Percentiles rank a stretch among this genome's conserved stretches.
Conservation (phyloP, 805 yeast genomes). For the Candida qinlingensis region DNA sequence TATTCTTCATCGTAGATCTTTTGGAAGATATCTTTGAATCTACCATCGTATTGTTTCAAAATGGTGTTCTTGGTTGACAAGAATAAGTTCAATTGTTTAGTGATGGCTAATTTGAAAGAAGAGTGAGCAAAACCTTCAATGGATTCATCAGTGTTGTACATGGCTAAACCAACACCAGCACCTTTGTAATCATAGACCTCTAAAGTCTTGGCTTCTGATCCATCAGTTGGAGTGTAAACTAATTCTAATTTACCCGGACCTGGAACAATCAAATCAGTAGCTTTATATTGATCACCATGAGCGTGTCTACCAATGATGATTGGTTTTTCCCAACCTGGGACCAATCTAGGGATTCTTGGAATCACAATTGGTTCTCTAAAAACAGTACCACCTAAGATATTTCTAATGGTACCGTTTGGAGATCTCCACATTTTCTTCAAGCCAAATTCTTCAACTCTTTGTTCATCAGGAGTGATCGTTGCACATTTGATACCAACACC, state of each 20-base stretch:
- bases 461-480: slow-evolving; percentile 81
- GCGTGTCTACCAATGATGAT: slow-evolving; percentile 86
- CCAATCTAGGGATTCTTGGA: slow-evolving; percentile 68
- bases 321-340: slow-evolving; percentile 78
- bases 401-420: slow-evolving; percentile 81
- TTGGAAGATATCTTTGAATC: slow-evolving; percentile 76
- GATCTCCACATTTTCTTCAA: slow-evolving; percentile 82
- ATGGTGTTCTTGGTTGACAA: slow-evolving; percentile 77
- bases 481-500: slow-evolving; percentile 86
- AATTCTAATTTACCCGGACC: slow-evolving; percentile 64
- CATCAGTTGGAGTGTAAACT: slow-evolving; percentile 59
- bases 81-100: slow-evolving; percentile 57
- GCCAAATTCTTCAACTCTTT: slow-evolving; percentile 66
- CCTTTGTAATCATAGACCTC: slow-evolving; percentile 60
- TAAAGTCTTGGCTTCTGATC: slow-evolving; percentile 41
- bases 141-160: slow-evolving; percentile 80
- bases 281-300: slow-evolving; percentile 79
- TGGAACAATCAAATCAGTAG: slow-evolving; percentile 65
- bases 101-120: slow-evolving; percentile 69
- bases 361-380: slow-evolving; percentile 82
- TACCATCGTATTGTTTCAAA: slow-evolving; percentile 75
- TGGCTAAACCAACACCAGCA: slow-evolving; percentile 72
- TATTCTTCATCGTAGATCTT: slow-evolving; percentile 56
- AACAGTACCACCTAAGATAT: slow-evolving; percentile 77
- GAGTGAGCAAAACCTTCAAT: slow-evolving; percentile 75